A percentile compares a stretch with the other conserved stretches of the same genome.
phyloP scores from a whole-genome alignment of 768 basidiomycete species.

The Strobilomyces confusus region DNA sequence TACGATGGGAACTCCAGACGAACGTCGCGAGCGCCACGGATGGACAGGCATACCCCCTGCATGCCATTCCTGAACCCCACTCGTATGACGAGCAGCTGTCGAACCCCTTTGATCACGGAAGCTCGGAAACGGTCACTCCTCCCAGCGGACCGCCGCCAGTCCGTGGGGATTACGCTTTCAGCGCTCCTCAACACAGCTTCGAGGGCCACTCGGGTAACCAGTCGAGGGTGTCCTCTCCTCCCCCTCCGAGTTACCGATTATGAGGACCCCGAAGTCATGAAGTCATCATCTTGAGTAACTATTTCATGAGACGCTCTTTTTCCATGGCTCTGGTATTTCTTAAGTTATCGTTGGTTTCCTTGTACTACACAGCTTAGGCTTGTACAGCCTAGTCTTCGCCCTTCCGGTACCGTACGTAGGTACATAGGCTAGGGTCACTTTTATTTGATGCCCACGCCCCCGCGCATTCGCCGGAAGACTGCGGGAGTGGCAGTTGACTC shows the following conservation, averaged over 20 bases:
- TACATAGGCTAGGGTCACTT: too few species aligned
- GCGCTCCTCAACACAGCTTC: slow-evolving; percentile 24
- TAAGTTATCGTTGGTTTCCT: slow-evolving; percentile 22
- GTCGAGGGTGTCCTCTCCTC: slow-evolving; percentile 9
- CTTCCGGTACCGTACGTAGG: background rate
- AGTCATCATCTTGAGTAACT: background rate
- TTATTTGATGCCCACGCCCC: background rate
- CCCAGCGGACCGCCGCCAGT: slow-evolving; percentile 10
- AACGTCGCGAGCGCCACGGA: slow-evolving; percentile 25
- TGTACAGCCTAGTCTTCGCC: slow-evolving; percentile 2
- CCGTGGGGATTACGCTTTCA: slow-evolving; percentile 25
- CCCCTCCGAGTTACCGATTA: slow-evolving; percentile 20
- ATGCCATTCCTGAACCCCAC: slow-evolving; percentile 13
- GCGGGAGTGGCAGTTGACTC: background rate
- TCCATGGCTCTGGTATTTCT: slow-evolving; percentile 4
- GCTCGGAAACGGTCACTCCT: slow-evolving; percentile 17
- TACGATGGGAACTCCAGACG: slow-evolving; percentile 29
- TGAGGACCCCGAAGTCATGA: background rate
- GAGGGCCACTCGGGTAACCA: slow-evolving; percentile 4
- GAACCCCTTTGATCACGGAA: slow-evolving; percentile 26
- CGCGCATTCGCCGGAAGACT: background rate
- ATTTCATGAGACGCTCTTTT: slow-evolving; percentile 7
- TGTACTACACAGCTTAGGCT: slow-evolving; percentile 18
- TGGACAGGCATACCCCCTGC: slow-evolving; percentile 24
- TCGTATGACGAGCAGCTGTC: slow-evolving; percentile 6